These are phyloP conservation scores for Penicillium alfredii DNA, from an alignment of 495 filamentous ascomycete species.

Conservation along the genomic window DNA sequence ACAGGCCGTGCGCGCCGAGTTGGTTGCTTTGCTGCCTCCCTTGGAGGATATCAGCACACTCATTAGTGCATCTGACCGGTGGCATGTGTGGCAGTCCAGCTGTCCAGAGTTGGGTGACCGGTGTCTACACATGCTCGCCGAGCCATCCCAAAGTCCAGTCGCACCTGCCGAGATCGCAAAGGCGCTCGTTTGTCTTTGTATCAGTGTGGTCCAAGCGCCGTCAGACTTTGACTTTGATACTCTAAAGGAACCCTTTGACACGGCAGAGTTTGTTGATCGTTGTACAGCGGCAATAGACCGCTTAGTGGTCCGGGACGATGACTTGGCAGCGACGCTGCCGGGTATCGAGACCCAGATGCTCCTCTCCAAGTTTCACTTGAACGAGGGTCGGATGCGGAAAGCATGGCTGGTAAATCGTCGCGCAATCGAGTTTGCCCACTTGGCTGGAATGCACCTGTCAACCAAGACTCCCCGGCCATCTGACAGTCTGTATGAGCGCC, in stretches of 20 bases:
- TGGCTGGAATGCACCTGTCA: constrained; percentile 40
- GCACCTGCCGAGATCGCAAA: constrained; percentile 33
- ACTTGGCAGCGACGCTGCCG: constrained; percentile 41
- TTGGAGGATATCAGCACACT: constrained; percentile 23
- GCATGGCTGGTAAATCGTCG: constrained; percentile 45
- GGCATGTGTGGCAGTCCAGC: constrained; percentile 26
- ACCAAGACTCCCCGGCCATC: constrained; percentile 14
- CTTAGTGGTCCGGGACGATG: constrained; percentile 42
- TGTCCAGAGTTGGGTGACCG: constrained; percentile 19
- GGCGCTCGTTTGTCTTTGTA: constrained; percentile 29
- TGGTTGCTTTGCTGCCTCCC: constrained; percentile 32
- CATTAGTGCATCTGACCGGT: constrained; percentile 24
- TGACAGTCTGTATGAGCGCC: constrained; percentile 22
- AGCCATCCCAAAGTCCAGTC: constrained; percentile 7
- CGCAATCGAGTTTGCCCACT: constrained; percentile 42
- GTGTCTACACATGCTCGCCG: constrained; percentile 3
- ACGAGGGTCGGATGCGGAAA: constrained; percentile 47
- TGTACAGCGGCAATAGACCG: constrained; percentile 35
- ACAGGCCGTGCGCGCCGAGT: constrained; percentile 16
- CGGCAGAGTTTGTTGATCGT: constrained; percentile 22
- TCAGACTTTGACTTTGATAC: constrained; percentile 18
- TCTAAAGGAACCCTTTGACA: constrained; percentile 20
- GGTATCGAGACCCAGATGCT: constrained; percentile 47
- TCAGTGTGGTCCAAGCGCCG: constrained; percentile 31
- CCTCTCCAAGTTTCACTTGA: constrained; percentile 39